phyloP scores from a whole-genome alignment of 495 filamentous ascomycete species.

The Bacidia gigantensis region DNA sequence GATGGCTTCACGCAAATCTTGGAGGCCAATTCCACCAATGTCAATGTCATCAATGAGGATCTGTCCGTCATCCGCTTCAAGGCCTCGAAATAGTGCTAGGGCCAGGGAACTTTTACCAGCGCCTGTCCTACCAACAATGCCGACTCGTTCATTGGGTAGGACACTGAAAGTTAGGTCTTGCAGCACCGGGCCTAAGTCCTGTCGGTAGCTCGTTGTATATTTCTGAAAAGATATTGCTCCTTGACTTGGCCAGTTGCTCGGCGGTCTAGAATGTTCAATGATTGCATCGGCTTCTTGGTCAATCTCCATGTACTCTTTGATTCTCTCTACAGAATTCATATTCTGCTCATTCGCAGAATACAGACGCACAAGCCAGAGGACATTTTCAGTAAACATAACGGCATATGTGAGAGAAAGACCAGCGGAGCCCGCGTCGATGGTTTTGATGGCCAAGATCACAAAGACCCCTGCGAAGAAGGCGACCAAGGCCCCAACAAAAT shows the following conservation, averaged over 20 bases:
- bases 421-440: constrained; percentile 82
- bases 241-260: constrained; percentile 68
- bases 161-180: constrained; percentile 78
- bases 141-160: constrained; percentile 77
- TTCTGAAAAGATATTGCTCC: constrained; percentile 76
- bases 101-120: constrained; percentile 96
- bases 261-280: constrained; percentile 64
- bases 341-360: constrained; percentile 96
- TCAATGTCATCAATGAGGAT: constrained; percentile 87
- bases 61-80: constrained; percentile 82
- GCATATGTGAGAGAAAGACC: constrained; percentile 97
- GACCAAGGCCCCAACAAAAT: constrained; percentile 80
- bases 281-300: constrained; percentile 81
- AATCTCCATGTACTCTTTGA: constrained; percentile 92
- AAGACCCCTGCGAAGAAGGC: constrained; percentile 91
- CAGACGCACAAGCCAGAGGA: constrained; percentile 92
- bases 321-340: constrained; percentile 99
- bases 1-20: constrained; percentile 82
- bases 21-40: constrained; percentile 75
- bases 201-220: constrained; percentile 80
- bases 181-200: constrained; percentile 76
- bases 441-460: constrained; percentile 69
- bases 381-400: constrained; percentile 92
- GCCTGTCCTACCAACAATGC: constrained; percentile 91
- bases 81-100: constrained; percentile 87